phyloP scores from a whole-genome alignment of 371 early-diverging fungal genomes.

The Mortierella sp. region DNA sequence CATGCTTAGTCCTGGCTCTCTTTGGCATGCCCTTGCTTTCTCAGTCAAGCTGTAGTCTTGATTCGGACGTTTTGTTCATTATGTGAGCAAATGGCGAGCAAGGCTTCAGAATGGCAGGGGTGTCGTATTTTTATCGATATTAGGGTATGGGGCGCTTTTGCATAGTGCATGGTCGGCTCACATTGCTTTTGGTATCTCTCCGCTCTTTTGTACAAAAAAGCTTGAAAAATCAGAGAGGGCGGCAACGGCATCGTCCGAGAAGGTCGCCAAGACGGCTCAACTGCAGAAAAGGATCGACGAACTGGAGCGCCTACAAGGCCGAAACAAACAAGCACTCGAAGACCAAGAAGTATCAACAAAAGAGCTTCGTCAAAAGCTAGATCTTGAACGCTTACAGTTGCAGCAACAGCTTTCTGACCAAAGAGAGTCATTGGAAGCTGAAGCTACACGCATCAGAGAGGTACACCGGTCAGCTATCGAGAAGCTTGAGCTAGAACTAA shows the following conservation, averaged over 20 bases:
- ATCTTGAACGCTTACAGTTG: constrained; percentile 17
- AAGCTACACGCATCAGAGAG: not conserved
- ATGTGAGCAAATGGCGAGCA: too few species aligned
- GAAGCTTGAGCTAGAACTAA: constrained; percentile 9
- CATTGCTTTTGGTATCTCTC: constrained; percentile 13
- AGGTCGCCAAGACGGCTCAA: constrained; percentile 19
- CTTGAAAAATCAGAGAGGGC: constrained; percentile 50
- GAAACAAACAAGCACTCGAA: constrained; percentile 20
- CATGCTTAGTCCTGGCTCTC: too few species aligned
- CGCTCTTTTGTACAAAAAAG: constrained; percentile 18
- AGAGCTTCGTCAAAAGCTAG: constrained; percentile 7
- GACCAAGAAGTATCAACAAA: constrained; percentile 18
- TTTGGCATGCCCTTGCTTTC: too few species aligned
- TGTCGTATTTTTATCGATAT: too few species aligned
- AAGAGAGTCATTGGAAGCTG: constrained; percentile 6
- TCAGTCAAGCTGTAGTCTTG: too few species aligned
- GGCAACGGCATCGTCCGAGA: constrained; percentile 24
- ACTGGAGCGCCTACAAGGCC: constrained; percentile 25
- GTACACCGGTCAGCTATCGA: not conserved
- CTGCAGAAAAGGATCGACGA: constrained; percentile 44
- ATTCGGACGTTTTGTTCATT: too few species aligned
- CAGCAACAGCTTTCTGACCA: constrained; percentile 23
- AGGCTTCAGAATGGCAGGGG: too few species aligned
- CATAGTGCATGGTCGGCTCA: constrained; percentile 7
- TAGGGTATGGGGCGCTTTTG: too few species aligned